Evolutionary conservation across 352 stramenopile species (phyloP).

Genomic region (Pythium brassicae): DNA sequence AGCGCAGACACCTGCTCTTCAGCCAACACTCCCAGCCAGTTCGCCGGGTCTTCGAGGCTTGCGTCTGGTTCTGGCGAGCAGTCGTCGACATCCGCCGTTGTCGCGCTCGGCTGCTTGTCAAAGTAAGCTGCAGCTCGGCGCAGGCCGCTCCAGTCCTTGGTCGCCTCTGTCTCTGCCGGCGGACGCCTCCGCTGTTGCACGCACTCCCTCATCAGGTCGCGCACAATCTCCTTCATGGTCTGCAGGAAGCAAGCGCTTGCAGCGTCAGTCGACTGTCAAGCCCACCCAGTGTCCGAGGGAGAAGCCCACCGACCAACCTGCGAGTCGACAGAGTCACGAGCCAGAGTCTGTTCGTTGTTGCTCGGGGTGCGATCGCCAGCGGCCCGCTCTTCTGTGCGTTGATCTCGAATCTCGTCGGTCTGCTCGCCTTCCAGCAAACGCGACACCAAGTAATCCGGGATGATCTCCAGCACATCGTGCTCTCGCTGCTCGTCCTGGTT

Average conservation of each 20-base stretch:
- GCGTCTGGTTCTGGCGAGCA: background rate
- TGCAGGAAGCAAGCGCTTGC: background rate
- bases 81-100: background rate
- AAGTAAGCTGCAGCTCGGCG: constrained; percentile 34
- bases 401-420: background rate
- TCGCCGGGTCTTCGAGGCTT: constrained; percentile 4
- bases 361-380: constrained; percentile 13
- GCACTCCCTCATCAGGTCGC: constrained; percentile 28
- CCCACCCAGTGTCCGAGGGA: background rate
- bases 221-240: constrained; percentile 27
- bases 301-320: constrained; percentile 11
- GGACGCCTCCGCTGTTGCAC: constrained; percentile 5
- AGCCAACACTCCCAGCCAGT: constrained; percentile 33
- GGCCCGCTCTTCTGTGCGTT: background rate
- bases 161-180: background rate
- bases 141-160: constrained; percentile 29
- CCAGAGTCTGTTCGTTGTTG: constrained; percentile 33
- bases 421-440: constrained; percentile 17
- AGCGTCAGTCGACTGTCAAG: too few species aligned
- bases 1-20: constrained; percentile 44
- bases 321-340: constrained; percentile 20
- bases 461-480: constrained; percentile 12
- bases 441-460: constrained; percentile 21
- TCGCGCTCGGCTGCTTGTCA: constrained; percentile 2
- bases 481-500: constrained; percentile 19